Evolutionary conservation across 2,329 filamentous ascomycete species (phyloP).

Genomic region (Fusarium brevicatenulatum): DNA sequence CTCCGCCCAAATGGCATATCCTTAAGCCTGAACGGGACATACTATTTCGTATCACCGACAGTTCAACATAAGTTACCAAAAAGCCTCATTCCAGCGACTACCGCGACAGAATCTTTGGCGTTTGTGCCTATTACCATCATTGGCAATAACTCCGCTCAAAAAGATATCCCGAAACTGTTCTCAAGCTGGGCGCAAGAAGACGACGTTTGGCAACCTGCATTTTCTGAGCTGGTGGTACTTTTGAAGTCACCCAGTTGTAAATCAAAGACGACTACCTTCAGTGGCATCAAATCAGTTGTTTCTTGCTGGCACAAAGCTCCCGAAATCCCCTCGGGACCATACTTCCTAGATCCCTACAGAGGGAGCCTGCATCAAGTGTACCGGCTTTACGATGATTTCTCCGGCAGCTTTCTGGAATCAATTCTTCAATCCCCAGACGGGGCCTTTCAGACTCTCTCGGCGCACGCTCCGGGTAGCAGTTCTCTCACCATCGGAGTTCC

Average conservation of each 20-base stretch:
- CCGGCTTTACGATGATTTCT: not conserved
- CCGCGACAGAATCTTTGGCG: not conserved
- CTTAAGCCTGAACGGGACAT: not conserved
- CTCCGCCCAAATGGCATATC: not conserved
- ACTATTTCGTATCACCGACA: not conserved
- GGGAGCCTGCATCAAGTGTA: not conserved
- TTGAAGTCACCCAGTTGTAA: not conserved
- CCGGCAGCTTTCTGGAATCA: not conserved
- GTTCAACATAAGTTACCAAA: not conserved
- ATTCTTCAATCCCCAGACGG: not conserved
- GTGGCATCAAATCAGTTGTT: not conserved
- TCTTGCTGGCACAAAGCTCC: not conserved
- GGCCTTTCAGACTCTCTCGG: not conserved
- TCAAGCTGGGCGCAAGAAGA: not conserved
- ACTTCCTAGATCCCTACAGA: not conserved
- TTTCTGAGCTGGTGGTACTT: not conserved
- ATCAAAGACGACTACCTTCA: not conserved
- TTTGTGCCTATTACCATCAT: not conserved
- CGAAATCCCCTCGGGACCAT: not conserved
- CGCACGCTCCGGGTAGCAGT: not conserved
- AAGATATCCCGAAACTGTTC: fast-evolving
- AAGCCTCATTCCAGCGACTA: fast-evolving
- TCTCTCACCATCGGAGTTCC: conserved; percentile 1
- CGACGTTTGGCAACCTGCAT: not conserved
- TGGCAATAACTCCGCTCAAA: not conserved